Evolutionary conservation across 345 rosid genomes (phyloP).

Genomic region (Boechera stricta): DNA sequence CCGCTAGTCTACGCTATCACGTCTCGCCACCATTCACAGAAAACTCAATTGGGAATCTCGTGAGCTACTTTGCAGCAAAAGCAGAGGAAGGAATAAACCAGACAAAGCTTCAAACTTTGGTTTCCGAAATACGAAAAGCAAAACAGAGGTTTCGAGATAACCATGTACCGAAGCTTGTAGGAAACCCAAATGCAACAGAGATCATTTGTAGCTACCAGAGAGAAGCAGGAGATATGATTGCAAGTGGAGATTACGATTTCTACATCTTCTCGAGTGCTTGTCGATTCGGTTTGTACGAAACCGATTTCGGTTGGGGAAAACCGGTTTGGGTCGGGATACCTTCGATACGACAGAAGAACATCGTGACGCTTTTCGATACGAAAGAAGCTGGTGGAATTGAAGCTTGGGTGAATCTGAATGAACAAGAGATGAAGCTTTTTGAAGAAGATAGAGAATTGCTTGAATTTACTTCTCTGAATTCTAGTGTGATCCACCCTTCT

Average conservation of each 20-base stretch:
- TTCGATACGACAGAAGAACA: conserved; percentile 43
- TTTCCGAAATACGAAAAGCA: conserved; percentile 28
- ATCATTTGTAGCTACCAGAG: conserved; percentile 24
- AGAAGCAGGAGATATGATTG: conserved; percentile 32
- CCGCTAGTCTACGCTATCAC: conserved; percentile 48
- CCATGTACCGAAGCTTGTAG: conserved; percentile 28
- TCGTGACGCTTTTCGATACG: conserved; percentile 49
- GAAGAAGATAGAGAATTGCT: conserved; percentile 40
- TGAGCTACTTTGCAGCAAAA: conserved; percentile 46
- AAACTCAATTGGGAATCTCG: conserved; percentile 53
- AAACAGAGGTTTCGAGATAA: conserved; percentile 43
- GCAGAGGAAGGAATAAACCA: conserved; percentile 31
- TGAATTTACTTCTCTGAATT: conserved; percentile 35
- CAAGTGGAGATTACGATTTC: conserved; percentile 38
- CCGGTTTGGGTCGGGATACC: conserved; percentile 50
- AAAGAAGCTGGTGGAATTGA: conserved; percentile 48
- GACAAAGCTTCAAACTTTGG: conserved; percentile 43
- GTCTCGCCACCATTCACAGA: conserved; percentile 44
- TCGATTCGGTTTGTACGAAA: conserved; percentile 39
- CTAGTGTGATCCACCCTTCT: conserved; percentile 39
- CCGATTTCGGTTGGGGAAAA: conserved; percentile 53
- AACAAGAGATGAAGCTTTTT: conserved; percentile 49
- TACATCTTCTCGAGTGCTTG: conserved; percentile 42
- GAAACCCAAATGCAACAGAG: conserved; percentile 26
- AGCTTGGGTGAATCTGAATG: conserved; percentile 45